Evolutionary conservation across 345 rosid species (phyloP).

Genomic region (Leavenworthia alabamica): DNA sequence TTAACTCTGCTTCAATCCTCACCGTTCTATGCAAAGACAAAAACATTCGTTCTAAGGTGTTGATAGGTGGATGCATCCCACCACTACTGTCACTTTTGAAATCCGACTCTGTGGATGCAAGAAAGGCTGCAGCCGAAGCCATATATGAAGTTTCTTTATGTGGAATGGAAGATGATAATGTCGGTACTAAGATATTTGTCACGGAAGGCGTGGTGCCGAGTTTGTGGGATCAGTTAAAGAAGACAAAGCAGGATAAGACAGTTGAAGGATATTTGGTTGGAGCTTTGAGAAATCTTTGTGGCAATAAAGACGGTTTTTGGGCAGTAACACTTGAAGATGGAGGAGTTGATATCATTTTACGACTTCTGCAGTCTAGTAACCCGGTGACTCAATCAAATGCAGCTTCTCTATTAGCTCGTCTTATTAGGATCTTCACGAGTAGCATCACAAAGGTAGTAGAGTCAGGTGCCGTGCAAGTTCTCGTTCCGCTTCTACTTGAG

Average conservation of each 20-base stretch:
- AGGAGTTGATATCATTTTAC: constrained; percentile 61
- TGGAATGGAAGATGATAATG: constrained; percentile 68
- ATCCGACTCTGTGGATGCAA: constrained; percentile 61
- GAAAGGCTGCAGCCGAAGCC: constrained; percentile 78
- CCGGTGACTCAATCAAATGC: constrained; percentile 71
- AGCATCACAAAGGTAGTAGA: constrained; percentile 61
- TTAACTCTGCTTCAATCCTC: constrained; percentile 60
- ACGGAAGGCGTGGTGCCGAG: constrained; percentile 81
- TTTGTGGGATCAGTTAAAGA: constrained; percentile 73
- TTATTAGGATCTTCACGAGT: constrained; percentile 57
- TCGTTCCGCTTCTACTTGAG: constrained; percentile 55
- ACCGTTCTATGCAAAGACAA: constrained; percentile 70
- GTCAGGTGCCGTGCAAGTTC: constrained; percentile 62
- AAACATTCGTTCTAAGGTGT: constrained; percentile 64
- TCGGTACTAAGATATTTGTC: constrained; percentile 77
- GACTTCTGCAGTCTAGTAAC: constrained; percentile 71
- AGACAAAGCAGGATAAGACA: constrained; percentile 55
- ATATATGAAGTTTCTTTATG: constrained; percentile 76
- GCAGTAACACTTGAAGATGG: constrained; percentile 63
- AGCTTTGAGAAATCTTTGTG: constrained; percentile 83
- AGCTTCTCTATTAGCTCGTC: constrained; percentile 80
- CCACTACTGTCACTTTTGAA: constrained; percentile 75
- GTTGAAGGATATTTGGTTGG: constrained; percentile 82
- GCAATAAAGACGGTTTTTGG: constrained; percentile 71
- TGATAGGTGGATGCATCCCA: constrained; percentile 89